A percentile compares a stretch with the other conserved stretches of the same genome.
Evolutionary conservation across 106 monocot genomes (phyloP).

Genomic region (Phalaenopsis aphrodite): DNA sequence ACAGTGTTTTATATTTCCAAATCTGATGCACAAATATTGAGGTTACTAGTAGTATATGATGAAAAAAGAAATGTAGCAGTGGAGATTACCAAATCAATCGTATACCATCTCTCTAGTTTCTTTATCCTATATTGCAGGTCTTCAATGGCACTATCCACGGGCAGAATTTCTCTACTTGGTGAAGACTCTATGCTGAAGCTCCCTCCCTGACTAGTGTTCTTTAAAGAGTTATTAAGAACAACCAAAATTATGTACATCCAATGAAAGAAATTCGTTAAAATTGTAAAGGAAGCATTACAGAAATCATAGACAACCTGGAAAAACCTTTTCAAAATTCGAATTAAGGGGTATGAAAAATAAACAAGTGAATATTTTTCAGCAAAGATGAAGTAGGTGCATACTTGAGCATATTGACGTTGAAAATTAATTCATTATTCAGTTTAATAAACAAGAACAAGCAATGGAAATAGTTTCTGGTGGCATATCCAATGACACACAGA

Average conservation of each 20-base stretch:
- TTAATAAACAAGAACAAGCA: neutral
- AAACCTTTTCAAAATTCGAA: neutral
- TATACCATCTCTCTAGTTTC: constrained; percentile 83
- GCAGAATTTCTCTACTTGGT: constrained; percentile 20
- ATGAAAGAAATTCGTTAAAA: no score
- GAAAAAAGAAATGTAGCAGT: neutral
- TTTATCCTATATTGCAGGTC: constrained; percentile 69
- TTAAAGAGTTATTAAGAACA: neutral
- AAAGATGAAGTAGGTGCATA: neutral
- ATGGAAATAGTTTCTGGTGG: neutral
- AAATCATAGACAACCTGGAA: no score
- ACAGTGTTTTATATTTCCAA: neutral
- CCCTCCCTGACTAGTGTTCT: constrained; percentile 44
- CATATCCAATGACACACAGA: neutral
- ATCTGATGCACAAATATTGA: neutral
- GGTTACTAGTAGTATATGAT: neutral
- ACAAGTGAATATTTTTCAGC: neutral
- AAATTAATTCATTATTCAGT: neutral
- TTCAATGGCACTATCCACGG: constrained; percentile 42
- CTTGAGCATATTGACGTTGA: neutral
- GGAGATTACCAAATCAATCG: constrained; percentile 66
- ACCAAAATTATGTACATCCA: neutral
- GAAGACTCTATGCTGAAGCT: constrained; percentile 33
- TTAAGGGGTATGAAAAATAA: neutral
- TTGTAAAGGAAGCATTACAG: neutral